Evolutionary conservation across 2,329 filamentous ascomycete genomes (phyloP).

Genomic region (Pseudopyrenochaeta lycopersici): DNA sequence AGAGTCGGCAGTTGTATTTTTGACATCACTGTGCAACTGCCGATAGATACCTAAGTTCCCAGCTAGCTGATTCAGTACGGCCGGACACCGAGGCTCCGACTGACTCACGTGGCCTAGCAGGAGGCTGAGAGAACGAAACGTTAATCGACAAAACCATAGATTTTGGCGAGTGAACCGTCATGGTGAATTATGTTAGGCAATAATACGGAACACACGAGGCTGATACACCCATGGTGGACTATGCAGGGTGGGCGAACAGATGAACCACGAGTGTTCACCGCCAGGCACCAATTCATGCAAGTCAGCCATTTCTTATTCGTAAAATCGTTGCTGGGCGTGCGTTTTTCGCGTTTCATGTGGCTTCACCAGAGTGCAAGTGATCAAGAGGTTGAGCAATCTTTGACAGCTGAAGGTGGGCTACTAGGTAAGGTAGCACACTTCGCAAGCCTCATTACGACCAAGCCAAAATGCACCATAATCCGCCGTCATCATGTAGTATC

Average conservation of each 20-base stretch:
- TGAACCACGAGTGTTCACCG: not conserved
- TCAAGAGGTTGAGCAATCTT: no score
- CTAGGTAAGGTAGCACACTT: no score
- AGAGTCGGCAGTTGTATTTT: slow-evolving; percentile 25
- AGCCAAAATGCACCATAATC: no score
- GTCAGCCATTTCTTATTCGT: not conserved
- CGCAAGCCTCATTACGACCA: no score
- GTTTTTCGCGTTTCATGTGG: not conserved
- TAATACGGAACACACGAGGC: not conserved
- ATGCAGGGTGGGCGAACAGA: not conserved
- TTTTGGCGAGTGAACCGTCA: not conserved
- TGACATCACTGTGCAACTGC: slow-evolving; percentile 24
- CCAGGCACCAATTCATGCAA: not conserved
- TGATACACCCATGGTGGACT: not conserved
- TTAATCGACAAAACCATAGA: not conserved
- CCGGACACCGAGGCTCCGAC: not conserved
- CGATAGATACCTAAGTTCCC: slow-evolving; percentile 9
- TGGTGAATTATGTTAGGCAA: not conserved
- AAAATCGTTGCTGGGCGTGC: not conserved
- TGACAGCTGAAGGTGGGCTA: no score
- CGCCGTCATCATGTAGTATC: not conserved
- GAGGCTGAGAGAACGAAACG: no score
- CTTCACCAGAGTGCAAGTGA: not conserved
- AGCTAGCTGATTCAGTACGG: slow-evolving; percentile 4
- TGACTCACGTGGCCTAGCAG: slow-evolving; percentile 11